phyloP scores from a whole-genome alignment of 2,329 filamentous ascomycete genomes.

The Metarhizium robertsii region DNA sequence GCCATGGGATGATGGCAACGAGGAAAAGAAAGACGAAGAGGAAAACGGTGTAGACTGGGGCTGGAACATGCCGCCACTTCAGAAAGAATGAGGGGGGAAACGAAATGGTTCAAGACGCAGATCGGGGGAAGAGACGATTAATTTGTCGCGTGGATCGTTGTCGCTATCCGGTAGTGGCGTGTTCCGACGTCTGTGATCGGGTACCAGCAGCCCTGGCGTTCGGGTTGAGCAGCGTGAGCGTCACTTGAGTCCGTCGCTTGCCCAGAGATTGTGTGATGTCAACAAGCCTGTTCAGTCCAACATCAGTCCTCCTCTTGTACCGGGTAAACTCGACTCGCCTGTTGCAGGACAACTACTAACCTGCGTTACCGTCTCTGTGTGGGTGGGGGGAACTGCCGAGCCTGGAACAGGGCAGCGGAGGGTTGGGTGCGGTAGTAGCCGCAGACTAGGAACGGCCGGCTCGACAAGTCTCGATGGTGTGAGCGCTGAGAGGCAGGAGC shows the following conservation, averaged over 20 bases:
- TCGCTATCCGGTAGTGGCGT: neutral
- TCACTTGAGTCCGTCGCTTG: neutral
- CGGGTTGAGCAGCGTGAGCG: neutral
- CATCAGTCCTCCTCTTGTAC: neutral
- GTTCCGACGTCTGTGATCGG: neutral
- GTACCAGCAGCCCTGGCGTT: constrained; percentile 4
- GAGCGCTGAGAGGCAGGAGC: neutral
- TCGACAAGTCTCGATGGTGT: neutral
- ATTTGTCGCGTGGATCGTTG: neutral
- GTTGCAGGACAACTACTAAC: neutral
- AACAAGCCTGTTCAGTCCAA: neutral
- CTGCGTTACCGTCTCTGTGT: neutral
- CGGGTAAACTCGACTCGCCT: neutral
- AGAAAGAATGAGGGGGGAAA: neutral
- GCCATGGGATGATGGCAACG: constrained; percentile 24
- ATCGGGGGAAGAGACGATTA: neutral
- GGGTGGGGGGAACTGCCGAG: neutral
- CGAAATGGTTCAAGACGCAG: neutral
- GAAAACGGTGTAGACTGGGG: constrained; percentile 41
- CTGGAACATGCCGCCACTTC: constrained; percentile 40
- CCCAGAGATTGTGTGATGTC: constrained; percentile 2
- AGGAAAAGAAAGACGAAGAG: constrained; percentile 30
- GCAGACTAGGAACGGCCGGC: constrained; percentile 2
- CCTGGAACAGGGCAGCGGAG: neutral
- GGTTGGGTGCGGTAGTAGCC: constrained; percentile 9